phyloP scores from a whole-genome alignment of 2,329 filamentous ascomycete species.

The Pestalotiopsis sp. region DNA sequence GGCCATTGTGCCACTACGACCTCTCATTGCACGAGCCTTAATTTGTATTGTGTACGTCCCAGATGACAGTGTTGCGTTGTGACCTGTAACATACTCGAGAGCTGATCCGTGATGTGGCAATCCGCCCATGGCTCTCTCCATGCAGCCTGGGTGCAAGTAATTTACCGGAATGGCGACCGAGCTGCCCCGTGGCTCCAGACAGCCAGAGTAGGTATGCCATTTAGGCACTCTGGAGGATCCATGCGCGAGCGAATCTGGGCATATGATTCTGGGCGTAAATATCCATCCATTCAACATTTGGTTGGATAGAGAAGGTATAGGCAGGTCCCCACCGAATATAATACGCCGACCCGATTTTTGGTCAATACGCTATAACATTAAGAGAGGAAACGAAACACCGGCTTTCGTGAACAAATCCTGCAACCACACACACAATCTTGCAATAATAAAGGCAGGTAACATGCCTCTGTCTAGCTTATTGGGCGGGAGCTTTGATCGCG shows the following conservation, averaged over 20 bases:
- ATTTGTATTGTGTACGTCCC: not conserved
- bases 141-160: conserved; percentile 12
- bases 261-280: too few species aligned
- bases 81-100: not conserved
- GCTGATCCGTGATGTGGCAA: conserved; percentile 3
- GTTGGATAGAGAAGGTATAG: too few species aligned
- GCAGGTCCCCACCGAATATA: too few species aligned
- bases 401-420: not conserved
- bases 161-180: conserved; percentile 2
- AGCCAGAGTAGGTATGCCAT: not conserved
- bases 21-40: conserved; percentile 5
- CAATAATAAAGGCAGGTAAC: not conserved
- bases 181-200: not conserved
- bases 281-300: too few species aligned
- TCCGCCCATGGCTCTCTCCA: not conserved
- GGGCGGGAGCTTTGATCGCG: conserved; percentile 9
- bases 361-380: too few species aligned
- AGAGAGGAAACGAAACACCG: not conserved
- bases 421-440: not conserved
- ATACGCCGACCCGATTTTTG: too few species aligned
- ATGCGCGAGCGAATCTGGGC: too few species aligned
- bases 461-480: not conserved
- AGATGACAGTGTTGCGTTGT: not conserved
- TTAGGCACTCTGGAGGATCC: too few species aligned
- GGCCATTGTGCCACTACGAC: not conserved